Evolutionary conservation across 768 basidiomycete genomes (phyloP).

Genomic region (Pleurotus citrinopileatus): DNA sequence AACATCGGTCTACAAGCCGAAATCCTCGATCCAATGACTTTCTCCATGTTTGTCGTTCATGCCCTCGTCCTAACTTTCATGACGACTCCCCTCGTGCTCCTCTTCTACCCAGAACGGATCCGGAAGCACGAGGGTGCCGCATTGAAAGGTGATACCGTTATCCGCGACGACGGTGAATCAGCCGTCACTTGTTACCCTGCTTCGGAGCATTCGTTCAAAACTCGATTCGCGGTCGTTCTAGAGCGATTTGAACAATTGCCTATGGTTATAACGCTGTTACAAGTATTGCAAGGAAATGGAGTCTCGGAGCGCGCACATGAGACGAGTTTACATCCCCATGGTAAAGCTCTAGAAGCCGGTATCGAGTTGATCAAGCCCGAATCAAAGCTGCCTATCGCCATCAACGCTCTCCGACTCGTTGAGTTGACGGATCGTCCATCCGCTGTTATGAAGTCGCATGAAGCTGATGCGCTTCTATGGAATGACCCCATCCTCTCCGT

Average conservation of each 20-base stretch:
- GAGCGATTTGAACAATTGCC: slow-evolving; percentile 82
- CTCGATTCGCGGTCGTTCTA: slow-evolving; percentile 69
- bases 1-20: slow-evolving; percentile 78
- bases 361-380: not conserved
- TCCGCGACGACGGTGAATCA: slow-evolving; percentile 23
- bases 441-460: slow-evolving; percentile 79
- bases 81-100: slow-evolving; percentile 78
- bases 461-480: slow-evolving; percentile 64
- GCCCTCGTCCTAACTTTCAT: slow-evolving; percentile 77
- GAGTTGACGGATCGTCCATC: slow-evolving; percentile 89
- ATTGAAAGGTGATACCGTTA: slow-evolving; percentile 16
- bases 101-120: slow-evolving; percentile 69
- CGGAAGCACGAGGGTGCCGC: slow-evolving; percentile 34
- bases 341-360: slow-evolving; percentile 27
- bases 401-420: slow-evolving; percentile 84
- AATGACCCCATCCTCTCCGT: slow-evolving; percentile 72
- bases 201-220: slow-evolving; percentile 42
- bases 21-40: slow-evolving; percentile 62
- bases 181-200: slow-evolving; percentile 7
- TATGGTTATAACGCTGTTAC: slow-evolving; percentile 76
- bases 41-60: slow-evolving; percentile 89
- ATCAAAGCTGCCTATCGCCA: slow-evolving; percentile 28
- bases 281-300: slow-evolving; percentile 66
- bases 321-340: slow-evolving; percentile 16
- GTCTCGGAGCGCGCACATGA: slow-evolving; percentile 8